Evolutionary conservation across 1,139 yeast species (phyloP), one percentile per base, ranked within the genome.

Genomic region (Debaryomycetaceae sp.): DNA sequence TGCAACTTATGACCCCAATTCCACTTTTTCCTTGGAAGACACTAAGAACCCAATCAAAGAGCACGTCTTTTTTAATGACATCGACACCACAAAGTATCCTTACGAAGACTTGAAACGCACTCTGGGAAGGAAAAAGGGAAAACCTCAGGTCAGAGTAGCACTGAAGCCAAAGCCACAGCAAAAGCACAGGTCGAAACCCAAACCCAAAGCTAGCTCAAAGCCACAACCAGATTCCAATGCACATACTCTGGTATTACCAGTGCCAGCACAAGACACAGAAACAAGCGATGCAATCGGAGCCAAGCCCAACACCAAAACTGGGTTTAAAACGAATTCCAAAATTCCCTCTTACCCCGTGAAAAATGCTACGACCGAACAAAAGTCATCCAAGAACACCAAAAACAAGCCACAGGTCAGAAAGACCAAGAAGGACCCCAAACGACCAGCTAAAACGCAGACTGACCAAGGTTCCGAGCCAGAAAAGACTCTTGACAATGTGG

Each of bases 81-180:
- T 71, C 8, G 75, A 70, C 41, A 69, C 75, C 4, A 62, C 76
- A 2, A 41, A 49, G 30, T 67, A 68, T 41, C 39, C 55, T 3
- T 69, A 69, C 42, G 36, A 50, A 6, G 35, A 38, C 13, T 32
- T 43, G 29, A 35, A 37, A 13, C 24, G 13, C 16, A 40, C 29
- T 8, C 11, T 34, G 18, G 41, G 37, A 26, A 16, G 13, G 11
- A 33, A 19, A 29, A 17, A 36, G 30, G 34, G 6, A 36, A 38
- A 38, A 30, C 41, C 13, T 24, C 35, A 18, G 17, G 30, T 17
- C n/a, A 36, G 37, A 2, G 33, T 13, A 8, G 39, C 16, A 8
- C 22, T 8, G 15, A 22, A 24, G 14, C 18, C 17, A 34, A 33
- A 17, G n/a, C 22, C 22, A 17, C n/a, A 34, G 17, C 13, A 8